These are phyloP conservation scores for Austroboletus rostrupii DNA, from an alignment of 1,284 basidiomycete genomes.

Conservation along the genomic window DNA sequence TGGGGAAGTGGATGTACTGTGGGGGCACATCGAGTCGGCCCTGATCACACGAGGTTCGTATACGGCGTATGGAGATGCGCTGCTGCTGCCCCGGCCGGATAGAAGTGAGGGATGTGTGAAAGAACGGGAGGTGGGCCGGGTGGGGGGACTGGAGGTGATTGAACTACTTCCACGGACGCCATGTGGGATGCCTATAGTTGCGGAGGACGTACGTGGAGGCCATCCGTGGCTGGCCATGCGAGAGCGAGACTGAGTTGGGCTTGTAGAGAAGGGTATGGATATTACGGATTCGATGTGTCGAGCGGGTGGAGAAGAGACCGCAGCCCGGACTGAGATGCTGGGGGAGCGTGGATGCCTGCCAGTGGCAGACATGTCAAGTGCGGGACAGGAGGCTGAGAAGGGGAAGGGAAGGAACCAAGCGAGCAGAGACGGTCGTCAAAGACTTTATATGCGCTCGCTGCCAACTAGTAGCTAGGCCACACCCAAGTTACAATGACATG, in stretches of 20 bases:
- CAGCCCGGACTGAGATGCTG: slow-evolving; percentile 55
- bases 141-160: slow-evolving; percentile 35
- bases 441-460: slow-evolving; percentile 17
- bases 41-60: slow-evolving; percentile 69
- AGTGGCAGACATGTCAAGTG: slow-evolving; percentile 38
- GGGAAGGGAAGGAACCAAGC: neutral
- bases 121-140: slow-evolving; percentile 37
- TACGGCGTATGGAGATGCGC: slow-evolving; percentile 25
- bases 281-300: slow-evolving; percentile 62
- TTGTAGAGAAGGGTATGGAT: slow-evolving; percentile 50
- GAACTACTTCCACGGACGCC: slow-evolving; percentile 33
- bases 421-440: slow-evolving; percentile 5
- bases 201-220: slow-evolving; percentile 27
- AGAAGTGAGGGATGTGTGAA: slow-evolving; percentile 24
- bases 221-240: slow-evolving; percentile 33
- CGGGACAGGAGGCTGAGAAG: neutral
- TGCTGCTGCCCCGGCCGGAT: slow-evolving; percentile 21
- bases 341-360: slow-evolving; percentile 51
- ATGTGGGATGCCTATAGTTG: slow-evolving; percentile 32
- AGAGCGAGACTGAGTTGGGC: slow-evolving; percentile 32
- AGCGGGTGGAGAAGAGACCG: slow-evolving; percentile 42
- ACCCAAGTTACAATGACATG: slow-evolving; percentile 3
- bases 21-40: slow-evolving; percentile 38
- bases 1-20: slow-evolving; percentile 33
- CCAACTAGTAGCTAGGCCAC: neutral